Evolutionary conservation across 257 asterid genomes (phyloP).

Genomic region (Thymus quinquecostatus): DNA sequence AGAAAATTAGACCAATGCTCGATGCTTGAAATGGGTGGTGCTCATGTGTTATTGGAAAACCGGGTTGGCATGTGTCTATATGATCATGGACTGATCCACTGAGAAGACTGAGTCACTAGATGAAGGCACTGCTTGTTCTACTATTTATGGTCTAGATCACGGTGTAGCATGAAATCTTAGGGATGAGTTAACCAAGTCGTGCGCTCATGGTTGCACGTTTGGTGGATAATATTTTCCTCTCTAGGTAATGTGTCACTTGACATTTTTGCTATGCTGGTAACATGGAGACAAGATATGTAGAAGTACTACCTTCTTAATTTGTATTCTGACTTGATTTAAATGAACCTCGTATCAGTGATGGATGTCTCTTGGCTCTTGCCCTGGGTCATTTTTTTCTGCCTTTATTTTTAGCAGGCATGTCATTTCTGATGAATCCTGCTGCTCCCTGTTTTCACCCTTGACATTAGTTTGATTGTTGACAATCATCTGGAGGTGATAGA

Average conservation of each 20-base stretch:
- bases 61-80: not conserved
- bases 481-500: no score
- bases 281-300: slow-evolving; percentile 2
- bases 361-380: slow-evolving; percentile 10
- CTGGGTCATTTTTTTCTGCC: not conserved
- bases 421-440: slow-evolving; percentile 2
- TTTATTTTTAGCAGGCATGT: not conserved
- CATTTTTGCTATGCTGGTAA: slow-evolving; percentile 5
- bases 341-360: not conserved
- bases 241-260: slow-evolving; percentile 4
- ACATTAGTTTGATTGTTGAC: no score
- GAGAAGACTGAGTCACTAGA: slow-evolving; percentile 1
- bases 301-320: slow-evolving; percentile 17
- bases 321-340: slow-evolving; percentile 3
- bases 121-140: not conserved
- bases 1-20: slow-evolving; percentile 10
- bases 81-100: not conserved
- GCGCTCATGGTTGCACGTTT: slow-evolving; percentile 3
- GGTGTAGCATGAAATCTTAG: slow-evolving; percentile 12
- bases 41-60: slow-evolving; percentile 11
- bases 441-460: no score
- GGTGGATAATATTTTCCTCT: slow-evolving; percentile 5
- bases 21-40: slow-evolving; percentile 25
- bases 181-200: slow-evolving; percentile 10
- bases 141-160: slow-evolving; percentile 2